Conservation (phyloP, 176 grass and related monocot species). For the Themeda triandra region DNA sequence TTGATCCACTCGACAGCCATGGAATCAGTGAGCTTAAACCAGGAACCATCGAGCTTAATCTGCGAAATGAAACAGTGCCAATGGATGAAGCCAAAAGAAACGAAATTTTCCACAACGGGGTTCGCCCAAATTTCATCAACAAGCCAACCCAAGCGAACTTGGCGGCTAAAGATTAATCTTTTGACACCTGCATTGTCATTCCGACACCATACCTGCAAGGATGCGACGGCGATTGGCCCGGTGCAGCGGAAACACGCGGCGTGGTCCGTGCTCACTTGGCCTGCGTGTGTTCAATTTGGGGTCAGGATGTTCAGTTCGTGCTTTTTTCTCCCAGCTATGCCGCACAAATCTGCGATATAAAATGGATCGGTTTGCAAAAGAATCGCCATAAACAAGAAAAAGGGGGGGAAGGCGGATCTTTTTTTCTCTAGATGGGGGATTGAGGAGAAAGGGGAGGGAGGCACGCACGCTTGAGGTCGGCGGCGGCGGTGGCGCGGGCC, state of each 20-base stretch:
- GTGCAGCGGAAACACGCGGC: neutral
- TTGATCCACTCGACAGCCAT: neutral
- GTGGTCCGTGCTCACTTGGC: neutral
- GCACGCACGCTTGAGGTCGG: constrained; percentile 20
- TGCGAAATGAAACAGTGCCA: neutral
- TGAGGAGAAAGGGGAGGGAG: neutral
- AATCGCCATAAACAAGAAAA: neutral
- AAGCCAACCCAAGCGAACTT: neutral
- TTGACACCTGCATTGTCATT: neutral
- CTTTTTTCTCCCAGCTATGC: neutral
- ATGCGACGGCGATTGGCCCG: neutral
- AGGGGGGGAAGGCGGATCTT: too few relatives aligned
- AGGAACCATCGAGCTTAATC: neutral
- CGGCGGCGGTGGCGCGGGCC: constrained; percentile 11
- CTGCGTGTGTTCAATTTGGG: neutral
- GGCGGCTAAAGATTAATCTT: neutral
- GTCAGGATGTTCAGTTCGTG: neutral
- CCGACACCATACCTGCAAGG: neutral
- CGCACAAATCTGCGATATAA: neutral
- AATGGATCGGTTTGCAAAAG: neutral
- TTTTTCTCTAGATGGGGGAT: neutral
- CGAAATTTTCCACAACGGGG: neutral
- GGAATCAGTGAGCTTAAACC: constrained; percentile 6
- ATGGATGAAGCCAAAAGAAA: neutral
- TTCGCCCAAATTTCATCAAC: neutral